Evolutionary conservation across 768 basidiomycete genomes (phyloP).

Genomic region (Sarcodon aspratus): DNA sequence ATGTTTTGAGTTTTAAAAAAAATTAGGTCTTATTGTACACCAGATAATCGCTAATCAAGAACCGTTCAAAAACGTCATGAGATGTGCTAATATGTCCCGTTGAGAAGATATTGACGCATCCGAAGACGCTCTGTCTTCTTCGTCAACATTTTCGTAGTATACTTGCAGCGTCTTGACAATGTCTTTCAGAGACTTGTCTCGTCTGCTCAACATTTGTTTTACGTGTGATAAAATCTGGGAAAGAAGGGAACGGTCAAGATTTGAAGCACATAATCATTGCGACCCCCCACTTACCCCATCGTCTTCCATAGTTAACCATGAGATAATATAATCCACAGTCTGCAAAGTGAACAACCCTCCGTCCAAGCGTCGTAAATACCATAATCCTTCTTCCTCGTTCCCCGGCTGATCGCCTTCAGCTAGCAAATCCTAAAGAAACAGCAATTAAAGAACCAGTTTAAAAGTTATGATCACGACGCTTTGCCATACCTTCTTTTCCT

Average conservation of each 20-base stretch:
- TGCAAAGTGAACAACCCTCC: constrained; percentile 84
- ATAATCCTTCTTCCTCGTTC: constrained; percentile 57
- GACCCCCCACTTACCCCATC: constrained; percentile 63
- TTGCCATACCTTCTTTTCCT: constrained; percentile 47
- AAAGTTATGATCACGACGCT: background rate
- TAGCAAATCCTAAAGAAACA: constrained; percentile 32
- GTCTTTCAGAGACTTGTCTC: constrained; percentile 57
- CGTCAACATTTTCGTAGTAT: constrained; percentile 65
- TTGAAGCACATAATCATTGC: background rate
- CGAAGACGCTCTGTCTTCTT: constrained; percentile 26
- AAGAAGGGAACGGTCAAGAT: constrained; percentile 1
- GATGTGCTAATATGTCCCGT: constrained; percentile 54
- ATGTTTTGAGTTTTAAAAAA: too few species aligned
- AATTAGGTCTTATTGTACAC: constrained; percentile 4
- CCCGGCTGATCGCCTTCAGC: constrained; percentile 45
- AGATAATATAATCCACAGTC: constrained; percentile 86
- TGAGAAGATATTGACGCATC: constrained; percentile 37
- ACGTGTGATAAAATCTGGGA: constrained; percentile 69
- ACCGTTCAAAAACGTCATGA: constrained; percentile 50
- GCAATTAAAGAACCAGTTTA: background rate
- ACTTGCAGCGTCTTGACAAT: constrained; percentile 61
- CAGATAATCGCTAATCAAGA: constrained; percentile 16
- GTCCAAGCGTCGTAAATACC: constrained; percentile 83
- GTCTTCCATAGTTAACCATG: constrained; percentile 96
- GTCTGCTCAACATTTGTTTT: constrained; percentile 63